Evolutionary conservation across 257 asterid genomes (phyloP), one percentile per base, ranked within the genome.

Genomic region (Mitragyna speciosa): DNA sequence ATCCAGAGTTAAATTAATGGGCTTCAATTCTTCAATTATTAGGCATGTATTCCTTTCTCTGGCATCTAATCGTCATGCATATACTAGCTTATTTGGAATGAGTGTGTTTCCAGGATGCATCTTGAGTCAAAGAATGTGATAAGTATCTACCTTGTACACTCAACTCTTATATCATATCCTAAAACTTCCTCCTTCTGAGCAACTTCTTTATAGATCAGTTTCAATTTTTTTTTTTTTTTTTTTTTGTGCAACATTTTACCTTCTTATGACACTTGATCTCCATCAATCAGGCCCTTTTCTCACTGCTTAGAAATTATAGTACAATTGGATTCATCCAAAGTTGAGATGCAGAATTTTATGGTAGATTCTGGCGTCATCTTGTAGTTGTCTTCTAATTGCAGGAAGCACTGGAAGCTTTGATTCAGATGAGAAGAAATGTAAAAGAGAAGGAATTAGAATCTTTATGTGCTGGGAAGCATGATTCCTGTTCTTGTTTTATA

Each of bases 361-460:
- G 8, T 45, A 71, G 26, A 30, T 73, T 24, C 70, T 24, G 26
- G 12, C 31, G 2, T 11, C 24, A 39, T 17, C 74, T 78, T 73
- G 10, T 75, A 72, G 43, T 26, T 30, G 73, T 78, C 76, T 83
- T 79, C 69, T 73, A 36, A 79, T 77, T 86, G 79, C 88, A 94
- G 98, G 97, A 96, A 78, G 92, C 97, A 0, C 36, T 91, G 89
- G 84, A 89, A 74, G 95, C 97, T 75, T 82, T 96, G 79, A 88
- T 89, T 77, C 75, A 85, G 68, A 79, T 94, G 86, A 89, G 98
- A 87, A 91, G 88, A 80, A 73, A 80, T 73, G 54, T 91, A 78
- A 94, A 90, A 87, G 97, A 92, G 82, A 96, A 92, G 78, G 98
- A 96, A 88, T 94, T 92, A 48, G 96, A 91, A 89, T 98, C 99